Evolutionary conservation across 306 rosid species (phyloP).

Genomic region (Datisca glomerata): DNA sequence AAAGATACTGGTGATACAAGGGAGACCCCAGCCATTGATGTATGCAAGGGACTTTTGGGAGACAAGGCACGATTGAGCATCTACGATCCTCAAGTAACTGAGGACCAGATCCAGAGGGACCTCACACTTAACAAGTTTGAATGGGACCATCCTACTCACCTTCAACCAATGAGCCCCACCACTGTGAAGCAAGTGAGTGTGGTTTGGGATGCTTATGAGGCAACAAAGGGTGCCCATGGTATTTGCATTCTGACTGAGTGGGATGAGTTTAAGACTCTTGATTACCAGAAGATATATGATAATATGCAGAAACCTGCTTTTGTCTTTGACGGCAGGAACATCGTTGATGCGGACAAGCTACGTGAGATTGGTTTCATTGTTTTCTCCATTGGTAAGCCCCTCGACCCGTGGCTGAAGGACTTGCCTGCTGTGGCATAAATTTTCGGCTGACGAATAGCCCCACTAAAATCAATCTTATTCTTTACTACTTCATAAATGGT

Average conservation of each 20-base stretch:
- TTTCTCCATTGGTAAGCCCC: slow-evolving; percentile 81
- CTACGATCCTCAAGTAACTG: slow-evolving; percentile 70
- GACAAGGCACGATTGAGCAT: slow-evolving; percentile 78
- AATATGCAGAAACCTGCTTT: slow-evolving; percentile 87
- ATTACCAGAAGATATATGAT: slow-evolving; percentile 62
- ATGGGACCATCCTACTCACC: slow-evolving; percentile 91
- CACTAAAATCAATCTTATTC: neutral
- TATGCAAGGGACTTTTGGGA: slow-evolving; percentile 76
- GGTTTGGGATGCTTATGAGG: slow-evolving; percentile 78
- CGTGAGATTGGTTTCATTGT: slow-evolving; percentile 91
- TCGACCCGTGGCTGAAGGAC: slow-evolving; percentile 89
- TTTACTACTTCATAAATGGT: neutral
- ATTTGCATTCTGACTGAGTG: slow-evolving; percentile 84
- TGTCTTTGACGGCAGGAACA: slow-evolving; percentile 75
- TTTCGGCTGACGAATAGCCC: neutral
- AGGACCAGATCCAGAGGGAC: slow-evolving; percentile 90
- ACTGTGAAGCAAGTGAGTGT: slow-evolving; percentile 74
- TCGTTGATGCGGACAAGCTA: slow-evolving; percentile 36
- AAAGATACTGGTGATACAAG: slow-evolving; percentile 92
- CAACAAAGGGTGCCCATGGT: slow-evolving; percentile 77
- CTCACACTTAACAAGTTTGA: slow-evolving; percentile 69
- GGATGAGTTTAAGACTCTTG: slow-evolving; percentile 89
- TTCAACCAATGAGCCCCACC: slow-evolving; percentile 70
- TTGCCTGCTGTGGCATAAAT: slow-evolving; percentile 77
- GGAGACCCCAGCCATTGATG: slow-evolving; percentile 89